Conservation (phyloP, 2,329 filamentous ascomycete species). For the Arthrobotrys conoides region DNA sequence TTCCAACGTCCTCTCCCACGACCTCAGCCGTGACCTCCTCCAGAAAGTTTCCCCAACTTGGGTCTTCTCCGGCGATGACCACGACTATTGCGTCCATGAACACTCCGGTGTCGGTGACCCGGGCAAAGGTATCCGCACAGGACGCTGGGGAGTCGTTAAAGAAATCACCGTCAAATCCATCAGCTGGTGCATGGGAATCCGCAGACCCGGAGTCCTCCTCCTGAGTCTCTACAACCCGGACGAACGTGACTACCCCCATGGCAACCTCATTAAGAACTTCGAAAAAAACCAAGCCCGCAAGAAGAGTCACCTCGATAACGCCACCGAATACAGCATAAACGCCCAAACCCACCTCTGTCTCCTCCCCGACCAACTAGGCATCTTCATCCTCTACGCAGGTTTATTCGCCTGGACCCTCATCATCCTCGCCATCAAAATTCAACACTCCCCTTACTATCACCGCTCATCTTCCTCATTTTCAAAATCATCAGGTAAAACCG, state of each 20-base stretch:
- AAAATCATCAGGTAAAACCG: conserved; percentile 59
- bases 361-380: conserved; percentile 86
- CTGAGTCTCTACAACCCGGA: conserved; percentile 94
- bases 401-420: conserved; percentile 72
- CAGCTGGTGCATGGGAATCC: conserved; percentile 96
- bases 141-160: conserved; percentile 66
- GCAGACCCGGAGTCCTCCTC: conserved; percentile 87
- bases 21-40: conserved; percentile 81
- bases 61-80: conserved; percentile 95
- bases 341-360: conserved; percentile 88
- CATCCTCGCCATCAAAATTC: conserved; percentile 54
- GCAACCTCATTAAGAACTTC: conserved; percentile 63
- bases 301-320: conserved; percentile 26
- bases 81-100: conserved; percentile 94
- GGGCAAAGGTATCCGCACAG: conserved; percentile 68
- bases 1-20: conserved; percentile 87
- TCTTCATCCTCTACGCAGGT: conserved; percentile 82
- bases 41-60: conserved; percentile 83
- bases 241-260: conserved; percentile 69
- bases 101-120: conserved; percentile 79
- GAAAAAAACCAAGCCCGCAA: conserved; percentile 66
- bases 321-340: conserved; percentile 55
- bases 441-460: conserved; percentile 51
- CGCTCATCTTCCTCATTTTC: conserved; percentile 49
- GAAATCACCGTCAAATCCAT: conserved; percentile 97